A percentile compares a stretch with the other conserved stretches of the same genome.
phyloP scores from a whole-genome alignment of 2,329 filamentous ascomycete species.

The Mycocentrospora acerina region DNA sequence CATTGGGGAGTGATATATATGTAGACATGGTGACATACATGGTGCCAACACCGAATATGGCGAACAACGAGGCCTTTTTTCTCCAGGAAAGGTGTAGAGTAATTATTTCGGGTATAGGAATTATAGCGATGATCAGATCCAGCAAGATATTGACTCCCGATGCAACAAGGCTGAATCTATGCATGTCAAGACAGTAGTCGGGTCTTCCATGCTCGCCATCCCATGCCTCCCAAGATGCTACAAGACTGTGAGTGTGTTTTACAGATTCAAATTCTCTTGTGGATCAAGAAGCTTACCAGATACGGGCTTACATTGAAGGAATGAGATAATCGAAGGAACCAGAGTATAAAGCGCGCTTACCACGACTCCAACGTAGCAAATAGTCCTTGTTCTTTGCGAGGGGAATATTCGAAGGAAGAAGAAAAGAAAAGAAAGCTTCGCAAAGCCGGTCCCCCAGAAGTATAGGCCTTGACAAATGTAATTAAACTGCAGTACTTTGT shows the following conservation, averaged over 20 bases:
- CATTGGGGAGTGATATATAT: no score
- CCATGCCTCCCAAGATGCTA: constrained; percentile 25
- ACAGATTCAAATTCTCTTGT: no score
- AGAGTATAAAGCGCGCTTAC: constrained; percentile 14
- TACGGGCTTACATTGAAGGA: no score
- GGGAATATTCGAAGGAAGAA: constrained; percentile 32
- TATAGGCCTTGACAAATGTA: constrained; percentile 31
- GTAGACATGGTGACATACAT: constrained; percentile 30
- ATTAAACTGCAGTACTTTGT: constrained; percentile 6
- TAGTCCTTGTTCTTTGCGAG: constrained; percentile 5
- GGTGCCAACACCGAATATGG: constrained; percentile 35
- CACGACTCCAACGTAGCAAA: constrained; percentile 20
- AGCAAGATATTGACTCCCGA: constrained; percentile 19
- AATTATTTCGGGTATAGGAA: constrained; percentile 20
- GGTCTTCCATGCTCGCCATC: constrained; percentile 15
- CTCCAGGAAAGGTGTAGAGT: constrained; percentile 19
- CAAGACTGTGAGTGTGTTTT: neutral
- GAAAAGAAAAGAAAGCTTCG: constrained; percentile 28
- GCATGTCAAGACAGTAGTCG: constrained; percentile 25
- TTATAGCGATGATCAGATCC: constrained; percentile 13
- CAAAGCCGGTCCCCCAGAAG: constrained; percentile 16
- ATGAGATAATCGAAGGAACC: constrained; percentile 23
- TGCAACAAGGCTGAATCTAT: constrained; percentile 11
- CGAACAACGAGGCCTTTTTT: constrained; percentile 33
- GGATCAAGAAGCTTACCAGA: no score